Base-by-base conservation (phyloP, 108 stramenopile species). In the Cyclotella cryptica region DNA sequence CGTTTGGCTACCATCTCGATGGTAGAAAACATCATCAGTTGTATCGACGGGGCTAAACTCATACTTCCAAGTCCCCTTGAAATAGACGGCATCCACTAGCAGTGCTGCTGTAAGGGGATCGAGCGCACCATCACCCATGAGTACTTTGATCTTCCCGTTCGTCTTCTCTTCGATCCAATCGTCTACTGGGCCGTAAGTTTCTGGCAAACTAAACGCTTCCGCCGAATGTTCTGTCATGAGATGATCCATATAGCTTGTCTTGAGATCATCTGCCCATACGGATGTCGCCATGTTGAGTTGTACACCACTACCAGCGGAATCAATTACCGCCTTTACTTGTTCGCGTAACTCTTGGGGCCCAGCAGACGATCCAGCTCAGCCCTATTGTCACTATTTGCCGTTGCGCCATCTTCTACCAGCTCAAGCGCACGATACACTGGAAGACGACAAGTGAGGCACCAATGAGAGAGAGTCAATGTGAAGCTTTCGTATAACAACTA, bases 51-150 rank as follows among this genome's bases (percentile, higher is more conserved):
- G 12, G 24, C 47, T 43, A 46, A 81, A 81, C 28, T 28, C n/a
- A 19, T 81, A 43, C 6, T 68, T 64, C 80, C 80, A 81, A 24
- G 13, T 54, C 17, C 80, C 80, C 64, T 71, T 75, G 57, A 81
- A 81, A 28, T 81, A 53, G 11, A 81, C 80, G 15, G 65, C 74
- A 52, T 76, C 74, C 10, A 81, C 75, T 1, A 81, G 35, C 53
- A 81, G 21, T 7, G 66, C 80, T 54, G 13, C 30, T 13, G 58
- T 65, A 11, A 68, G 42, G 9, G 59, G 68, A 54, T 81, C 72
- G 13, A 81, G 64, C 15, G 10, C 22, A 26, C 18, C 46, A 5
- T 53, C 61, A 55, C 46, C 74, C 59, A 81, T 59, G 15, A 81
- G 44, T 40, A 75, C 40, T 58, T 15, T 43, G 4, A 81, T 81